Percentiles rank a stretch among this genome's conserved stretches.
Conservation (phyloP, 805 yeast genomes). For the Metschnikowia dekortorum region DNA sequence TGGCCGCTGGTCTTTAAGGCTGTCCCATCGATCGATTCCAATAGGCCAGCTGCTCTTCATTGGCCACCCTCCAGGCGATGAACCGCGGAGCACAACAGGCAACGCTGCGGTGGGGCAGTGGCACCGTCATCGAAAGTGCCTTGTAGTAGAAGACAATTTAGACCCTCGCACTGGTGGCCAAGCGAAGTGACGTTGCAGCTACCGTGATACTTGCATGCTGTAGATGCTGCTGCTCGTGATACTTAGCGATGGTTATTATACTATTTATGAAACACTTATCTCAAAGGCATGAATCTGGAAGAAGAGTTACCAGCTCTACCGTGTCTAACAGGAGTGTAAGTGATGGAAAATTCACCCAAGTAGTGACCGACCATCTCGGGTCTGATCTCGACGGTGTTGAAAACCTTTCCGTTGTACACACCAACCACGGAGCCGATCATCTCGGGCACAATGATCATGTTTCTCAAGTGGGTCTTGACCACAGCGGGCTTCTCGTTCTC, state of each 20-base stretch:
- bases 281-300: constrained; percentile 71
- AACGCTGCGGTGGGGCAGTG: too few species aligned
- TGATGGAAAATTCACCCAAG: constrained; percentile 99
- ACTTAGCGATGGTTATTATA: constrained; percentile 15
- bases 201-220: not conserved
- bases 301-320: constrained; percentile 93
- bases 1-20: too few species aligned
- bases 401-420: constrained; percentile 98
- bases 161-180: too few species aligned
- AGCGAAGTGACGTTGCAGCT: not conserved
- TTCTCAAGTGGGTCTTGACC: constrained; percentile 99
- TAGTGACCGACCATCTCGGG: constrained; percentile 99
- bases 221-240: not conserved
- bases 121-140: too few species aligned
- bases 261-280: constrained; percentile 27
- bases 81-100: too few species aligned
- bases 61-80: too few species aligned
- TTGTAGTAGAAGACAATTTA: too few species aligned
- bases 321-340: constrained; percentile 99
- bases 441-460: constrained; percentile 98
- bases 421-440: constrained; percentile 99
- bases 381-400: constrained; percentile 97
- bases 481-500: constrained; percentile 95
- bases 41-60: too few species aligned
- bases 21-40: too few species aligned